These are phyloP conservation scores for Pelargonium citronellum DNA, from an alignment of 441 rosid species.

Conservation along the genomic window DNA sequence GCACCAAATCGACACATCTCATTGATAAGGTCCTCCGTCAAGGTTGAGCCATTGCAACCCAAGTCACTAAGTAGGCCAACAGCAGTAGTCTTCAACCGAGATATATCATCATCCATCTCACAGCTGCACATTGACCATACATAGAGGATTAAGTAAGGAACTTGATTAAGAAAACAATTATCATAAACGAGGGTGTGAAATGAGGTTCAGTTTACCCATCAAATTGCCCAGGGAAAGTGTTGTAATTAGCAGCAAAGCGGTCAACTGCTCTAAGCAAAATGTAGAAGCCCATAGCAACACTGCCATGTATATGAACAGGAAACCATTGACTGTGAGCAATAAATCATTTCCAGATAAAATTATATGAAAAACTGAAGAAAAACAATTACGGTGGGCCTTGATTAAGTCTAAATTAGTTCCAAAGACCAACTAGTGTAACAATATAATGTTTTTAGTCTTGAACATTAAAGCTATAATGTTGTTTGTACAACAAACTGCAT, in stretches of 20 bases:
- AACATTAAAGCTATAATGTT: neutral
- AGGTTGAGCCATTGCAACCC: slow-evolving; percentile 68
- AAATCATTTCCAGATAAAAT: slow-evolving; percentile 9
- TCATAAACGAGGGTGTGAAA: neutral
- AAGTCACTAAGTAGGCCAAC: slow-evolving; percentile 60
- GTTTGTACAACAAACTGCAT: neutral
- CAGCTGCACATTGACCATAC: slow-evolving; percentile 30
- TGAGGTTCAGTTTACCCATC: slow-evolving; percentile 51
- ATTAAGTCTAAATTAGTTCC: neutral
- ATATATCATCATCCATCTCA: slow-evolving; percentile 65
- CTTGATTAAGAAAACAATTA: neutral
- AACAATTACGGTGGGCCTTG: neutral
- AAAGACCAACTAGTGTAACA: neutral
- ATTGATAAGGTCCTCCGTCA: slow-evolving; percentile 73
- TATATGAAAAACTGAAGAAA: neutral
- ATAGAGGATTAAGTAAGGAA: slow-evolving; percentile 5
- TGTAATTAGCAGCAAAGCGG: slow-evolving; percentile 70
- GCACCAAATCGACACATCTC: slow-evolving; percentile 95
- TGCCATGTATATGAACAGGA: slow-evolving; percentile 29
- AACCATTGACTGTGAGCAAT: slow-evolving; percentile 11
- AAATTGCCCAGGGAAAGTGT: slow-evolving; percentile 83
- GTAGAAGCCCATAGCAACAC: slow-evolving; percentile 69
- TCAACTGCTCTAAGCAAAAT: slow-evolving; percentile 88
- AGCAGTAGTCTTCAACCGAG: slow-evolving; percentile 60
- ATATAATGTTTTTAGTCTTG: neutral